A percentile compares a stretch with the other conserved stretches of the same genome.
Conservation (phyloP, 1,139 yeast genomes). For the Lodderomyces pseudojiufengensis region DNA sequence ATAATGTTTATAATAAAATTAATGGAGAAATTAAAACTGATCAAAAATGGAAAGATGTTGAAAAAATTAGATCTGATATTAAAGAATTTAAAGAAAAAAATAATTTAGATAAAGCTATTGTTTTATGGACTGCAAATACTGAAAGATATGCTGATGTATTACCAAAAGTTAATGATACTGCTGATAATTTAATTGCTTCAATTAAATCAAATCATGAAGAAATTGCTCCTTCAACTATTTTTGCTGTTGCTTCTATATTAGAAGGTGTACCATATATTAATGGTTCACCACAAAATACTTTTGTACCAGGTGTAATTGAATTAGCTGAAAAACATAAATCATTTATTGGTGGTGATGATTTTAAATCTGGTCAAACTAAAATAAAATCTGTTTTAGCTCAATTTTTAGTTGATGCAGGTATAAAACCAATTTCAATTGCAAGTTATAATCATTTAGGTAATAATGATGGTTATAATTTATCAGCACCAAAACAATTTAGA, state of each 20-base stretch:
- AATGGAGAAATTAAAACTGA: conserved; percentile 50
- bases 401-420: conserved; percentile 95
- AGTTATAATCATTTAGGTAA: conserved; percentile 96
- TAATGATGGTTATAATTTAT: conserved; percentile 90
- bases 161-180: conserved; percentile 82
- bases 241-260: conserved; percentile 89
- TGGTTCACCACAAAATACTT: conserved; percentile 97
- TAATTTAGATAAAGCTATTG: conserved; percentile 78
- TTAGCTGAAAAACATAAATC: conserved; percentile 75
- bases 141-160: conserved; percentile 84
- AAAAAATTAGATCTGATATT: conserved; percentile 80
- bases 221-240: conserved; percentile 85
- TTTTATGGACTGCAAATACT: conserved; percentile 96
- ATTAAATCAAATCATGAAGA: conserved; percentile 79
- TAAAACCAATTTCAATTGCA: conserved; percentile 89
- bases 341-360: conserved; percentile 95
- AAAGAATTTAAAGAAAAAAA: conserved; percentile 71
- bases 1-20: conserved; percentile 64
- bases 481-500: conserved; percentile 89
- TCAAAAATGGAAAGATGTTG: conserved; percentile 88
- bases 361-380: conserved; percentile 96
- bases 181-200: conserved; percentile 70
- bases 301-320: conserved; percentile 91
- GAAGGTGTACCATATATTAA: conserved; percentile 88
- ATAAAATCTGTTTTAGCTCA: conserved; percentile 93